Percentiles rank a stretch among this genome's conserved stretches.
phyloP scores from a whole-genome alignment of 495 filamentous ascomycete species.

The Hypoxylon lienhwacheense region DNA sequence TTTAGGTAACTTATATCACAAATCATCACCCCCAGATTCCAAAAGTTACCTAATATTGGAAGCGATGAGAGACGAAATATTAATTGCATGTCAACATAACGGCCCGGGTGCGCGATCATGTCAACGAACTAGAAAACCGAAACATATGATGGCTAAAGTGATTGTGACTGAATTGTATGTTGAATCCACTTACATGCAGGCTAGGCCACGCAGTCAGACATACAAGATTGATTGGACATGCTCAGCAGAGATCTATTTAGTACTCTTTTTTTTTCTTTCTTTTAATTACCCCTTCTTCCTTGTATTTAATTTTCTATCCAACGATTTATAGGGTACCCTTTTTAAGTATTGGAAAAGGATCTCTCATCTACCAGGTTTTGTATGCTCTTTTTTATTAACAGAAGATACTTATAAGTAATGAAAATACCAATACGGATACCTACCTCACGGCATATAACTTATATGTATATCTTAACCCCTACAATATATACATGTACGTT shows the following conservation, averaged over 20 bases:
- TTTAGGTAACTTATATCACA: too few species aligned
- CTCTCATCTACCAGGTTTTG: too few species aligned
- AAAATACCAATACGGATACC: too few species aligned
- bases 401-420: too few species aligned
- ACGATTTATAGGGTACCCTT: background rate
- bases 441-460: too few species aligned
- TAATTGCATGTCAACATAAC: conserved; percentile 28
- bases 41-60: too few species aligned
- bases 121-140: conserved; percentile 3
- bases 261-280: background rate
- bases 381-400: too few species aligned
- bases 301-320: background rate
- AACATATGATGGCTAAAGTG: conserved; percentile 35
- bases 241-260: conserved; percentile 3
- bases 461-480: too few species aligned
- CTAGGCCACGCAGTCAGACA: conserved; percentile 18
- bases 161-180: conserved; percentile 16
- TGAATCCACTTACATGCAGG: conserved; percentile 22
- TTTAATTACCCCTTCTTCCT: background rate
- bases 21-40: too few species aligned
- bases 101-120: conserved; percentile 27
- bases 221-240: conserved; percentile 19
- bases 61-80: conserved; percentile 7
- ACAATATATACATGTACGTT: too few species aligned
- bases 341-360: too few species aligned